A percentile compares a stretch with the other conserved stretches of the same genome.
These are phyloP conservation scores for Sisymbrium altissimum DNA, from an alignment of 345 rosid species.

Conservation along the genomic window DNA sequence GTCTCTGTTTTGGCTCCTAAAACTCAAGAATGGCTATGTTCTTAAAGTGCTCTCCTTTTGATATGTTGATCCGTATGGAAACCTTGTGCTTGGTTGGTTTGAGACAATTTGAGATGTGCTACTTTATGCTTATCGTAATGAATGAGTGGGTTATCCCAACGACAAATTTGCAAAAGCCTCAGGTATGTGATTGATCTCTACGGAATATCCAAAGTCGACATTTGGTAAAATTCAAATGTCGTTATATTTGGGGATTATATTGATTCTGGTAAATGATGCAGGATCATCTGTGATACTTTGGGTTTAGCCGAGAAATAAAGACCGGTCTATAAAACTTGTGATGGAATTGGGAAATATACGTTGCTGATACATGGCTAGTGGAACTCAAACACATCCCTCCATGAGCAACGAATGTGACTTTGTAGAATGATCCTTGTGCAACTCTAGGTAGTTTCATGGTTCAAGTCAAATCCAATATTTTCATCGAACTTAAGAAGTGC, in stretches of 20 bases:
- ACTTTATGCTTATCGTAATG: slow-evolving; percentile 39
- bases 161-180: slow-evolving; percentile 24
- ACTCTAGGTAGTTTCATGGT: slow-evolving; percentile 5
- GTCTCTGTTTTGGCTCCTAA: slow-evolving; percentile 24
- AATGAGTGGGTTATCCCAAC: slow-evolving; percentile 28
- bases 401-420: background rate
- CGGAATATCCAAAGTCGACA: slow-evolving; percentile 2
- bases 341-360: slow-evolving; percentile 25
- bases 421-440: background rate
- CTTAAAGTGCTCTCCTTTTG: slow-evolving; percentile 35
- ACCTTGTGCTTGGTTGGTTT: slow-evolving; percentile 37
- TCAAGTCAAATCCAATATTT: background rate
- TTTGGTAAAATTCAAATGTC: slow-evolving; percentile 32
- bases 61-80: slow-evolving; percentile 37
- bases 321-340: slow-evolving; percentile 27
- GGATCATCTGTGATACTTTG: slow-evolving; percentile 24
- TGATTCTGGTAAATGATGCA: slow-evolving; percentile 34
- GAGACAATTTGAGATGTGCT: slow-evolving; percentile 40
- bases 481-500: slow-evolving; percentile 1
- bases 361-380: slow-evolving; percentile 26
- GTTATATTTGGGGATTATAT: slow-evolving; percentile 22
- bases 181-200: slow-evolving; percentile 32
- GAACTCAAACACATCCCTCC: slow-evolving; percentile 9
- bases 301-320: slow-evolving; percentile 20
- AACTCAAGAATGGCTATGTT: slow-evolving; percentile 37